Evolutionary conservation across 345 rosid genomes (phyloP).

Genomic region (Gossypium turneri): DNA sequence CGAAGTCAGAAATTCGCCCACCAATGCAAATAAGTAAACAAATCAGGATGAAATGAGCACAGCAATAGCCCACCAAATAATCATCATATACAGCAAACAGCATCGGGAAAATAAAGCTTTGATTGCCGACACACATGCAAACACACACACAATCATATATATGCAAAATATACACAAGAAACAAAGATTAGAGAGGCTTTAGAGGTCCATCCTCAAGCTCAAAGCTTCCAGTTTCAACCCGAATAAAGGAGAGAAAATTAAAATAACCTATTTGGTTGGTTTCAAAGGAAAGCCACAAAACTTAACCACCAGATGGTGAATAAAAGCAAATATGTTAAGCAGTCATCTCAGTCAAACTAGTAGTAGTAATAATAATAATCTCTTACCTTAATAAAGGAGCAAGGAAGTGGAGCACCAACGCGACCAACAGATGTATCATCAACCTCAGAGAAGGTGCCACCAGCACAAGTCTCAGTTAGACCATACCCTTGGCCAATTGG

Average conservation of each 20-base stretch:
- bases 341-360: not conserved
- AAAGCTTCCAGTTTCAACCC: constrained; percentile 1
- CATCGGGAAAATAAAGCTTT: constrained; percentile 13
- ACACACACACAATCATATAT: not conserved
- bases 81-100: not conserved
- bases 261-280: not conserved
- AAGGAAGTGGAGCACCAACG: constrained; percentile 94
- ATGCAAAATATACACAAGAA: not conserved
- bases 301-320: not conserved
- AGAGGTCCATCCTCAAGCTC: not conserved
- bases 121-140: not conserved
- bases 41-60: not conserved
- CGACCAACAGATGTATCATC: constrained; percentile 97
- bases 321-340: not conserved
- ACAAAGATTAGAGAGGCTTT: not conserved
- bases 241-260: not conserved
- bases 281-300: constrained; percentile 1
- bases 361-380: not conserved
- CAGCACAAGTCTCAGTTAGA: constrained; percentile 98
- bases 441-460: constrained; percentile 93
- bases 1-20: not conserved
- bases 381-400: constrained; percentile 85
- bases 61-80: not conserved
- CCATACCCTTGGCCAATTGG: constrained; percentile 99
- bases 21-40: not conserved